These are phyloP conservation scores for Pseudogymnoascus sp. DNA, from an alignment of 2,329 filamentous ascomycete genomes.

Conservation along the genomic window DNA sequence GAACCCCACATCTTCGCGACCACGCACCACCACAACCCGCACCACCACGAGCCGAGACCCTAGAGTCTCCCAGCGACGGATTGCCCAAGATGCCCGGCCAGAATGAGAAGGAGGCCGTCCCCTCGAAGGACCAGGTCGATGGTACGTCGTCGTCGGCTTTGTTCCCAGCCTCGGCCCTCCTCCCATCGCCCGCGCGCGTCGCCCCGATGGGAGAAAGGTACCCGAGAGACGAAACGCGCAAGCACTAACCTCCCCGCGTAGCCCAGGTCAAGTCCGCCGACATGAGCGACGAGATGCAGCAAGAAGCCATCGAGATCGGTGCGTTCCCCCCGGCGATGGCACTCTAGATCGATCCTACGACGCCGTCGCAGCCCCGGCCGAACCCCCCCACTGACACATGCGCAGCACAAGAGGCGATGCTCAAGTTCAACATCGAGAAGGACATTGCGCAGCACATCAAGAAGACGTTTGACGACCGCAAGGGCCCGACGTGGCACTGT, in stretches of 20 bases:
- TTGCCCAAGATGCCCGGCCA: conserved; percentile 24
- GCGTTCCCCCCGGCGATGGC: conserved; percentile 37
- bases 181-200: conserved; percentile 14
- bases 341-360: conserved; percentile 60
- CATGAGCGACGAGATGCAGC: conserved; percentile 98
- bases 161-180: not conserved
- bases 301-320: conserved; percentile 94
- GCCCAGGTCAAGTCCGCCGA: conserved; percentile 97
- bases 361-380: not conserved
- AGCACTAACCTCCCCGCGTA: conserved; percentile 34
- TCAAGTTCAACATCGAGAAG: conserved; percentile 69
- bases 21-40: not conserved
- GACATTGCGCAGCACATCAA: conserved; percentile 96
- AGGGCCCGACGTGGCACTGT: conserved; percentile 98
- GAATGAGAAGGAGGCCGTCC: conserved; percentile 18
- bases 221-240: not conserved
- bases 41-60: not conserved
- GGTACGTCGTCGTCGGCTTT: conserved; percentile 21
- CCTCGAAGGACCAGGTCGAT: conserved; percentile 27
- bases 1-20: not conserved
- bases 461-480: conserved; percentile 94
- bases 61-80: conserved; percentile 4
- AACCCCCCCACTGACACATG: conserved; percentile 25
- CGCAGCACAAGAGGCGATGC: conserved; percentile 64
- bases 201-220: conserved; percentile 4